Conservation (phyloP, 306 rosid species). For the Sechiopsis laciniata region DNA sequence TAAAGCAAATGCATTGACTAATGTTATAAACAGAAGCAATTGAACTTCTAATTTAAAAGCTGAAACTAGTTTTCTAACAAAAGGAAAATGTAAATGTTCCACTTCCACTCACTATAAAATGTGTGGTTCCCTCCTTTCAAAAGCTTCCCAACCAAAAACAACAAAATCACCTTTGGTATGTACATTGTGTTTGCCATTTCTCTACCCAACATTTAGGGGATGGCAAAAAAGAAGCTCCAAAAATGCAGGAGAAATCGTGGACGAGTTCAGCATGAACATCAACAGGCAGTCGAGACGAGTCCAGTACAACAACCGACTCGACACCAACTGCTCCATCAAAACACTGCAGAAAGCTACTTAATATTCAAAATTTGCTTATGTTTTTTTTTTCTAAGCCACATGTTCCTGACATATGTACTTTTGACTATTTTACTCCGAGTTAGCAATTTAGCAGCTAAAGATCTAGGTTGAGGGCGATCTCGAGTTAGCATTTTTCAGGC, state of each 20-base stretch:
- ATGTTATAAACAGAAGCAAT: background rate
- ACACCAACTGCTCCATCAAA: conserved; percentile 5
- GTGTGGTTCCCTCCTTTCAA: conserved; percentile 9
- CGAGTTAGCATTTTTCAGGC: conserved; percentile 26
- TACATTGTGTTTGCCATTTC: conserved; percentile 12
- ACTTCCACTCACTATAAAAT: background rate
- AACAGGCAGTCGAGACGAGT: background rate
- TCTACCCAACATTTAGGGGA: conserved; percentile 8
- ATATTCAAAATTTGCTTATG: conserved; percentile 8
- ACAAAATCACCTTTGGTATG: conserved; percentile 3
- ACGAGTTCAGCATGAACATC: background rate
- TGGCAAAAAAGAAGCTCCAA: conserved; percentile 9
- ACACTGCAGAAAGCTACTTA: conserved; percentile 7
- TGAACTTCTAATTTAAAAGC: conserved; percentile 3
- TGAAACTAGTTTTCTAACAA: conserved; percentile 6
- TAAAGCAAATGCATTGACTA: background rate
- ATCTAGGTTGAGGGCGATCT: background rate
- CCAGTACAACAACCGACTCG: background rate
- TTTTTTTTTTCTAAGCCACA: background rate
- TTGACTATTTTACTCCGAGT: background rate
- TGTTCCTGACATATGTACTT: conserved; percentile 19
- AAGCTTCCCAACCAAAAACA: conserved; percentile 8
- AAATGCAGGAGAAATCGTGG: conserved; percentile 2
- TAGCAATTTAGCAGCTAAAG: background rate
- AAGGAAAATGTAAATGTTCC: conserved; percentile 2